Percentiles rank a stretch among this genome's conserved stretches.
These are phyloP conservation scores for Heimioporus punctisporus DNA, from an alignment of 1,284 basidiomycete species.

Conservation along the genomic window DNA sequence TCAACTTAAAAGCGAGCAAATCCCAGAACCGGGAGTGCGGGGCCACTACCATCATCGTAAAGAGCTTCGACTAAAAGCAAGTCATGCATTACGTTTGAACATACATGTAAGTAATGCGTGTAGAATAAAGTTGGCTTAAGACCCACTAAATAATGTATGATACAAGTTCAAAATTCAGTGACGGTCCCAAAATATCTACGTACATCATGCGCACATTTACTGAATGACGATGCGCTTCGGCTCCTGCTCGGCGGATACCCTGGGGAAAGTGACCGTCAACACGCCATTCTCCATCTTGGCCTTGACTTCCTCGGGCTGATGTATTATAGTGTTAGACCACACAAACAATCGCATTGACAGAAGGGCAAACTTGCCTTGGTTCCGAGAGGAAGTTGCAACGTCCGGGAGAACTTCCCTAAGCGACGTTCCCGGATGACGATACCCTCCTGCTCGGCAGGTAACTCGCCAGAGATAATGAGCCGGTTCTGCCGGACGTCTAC, in stretches of 20 bases:
- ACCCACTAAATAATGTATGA: no score
- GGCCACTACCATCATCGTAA: no score
- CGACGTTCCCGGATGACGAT: conserved; percentile 1
- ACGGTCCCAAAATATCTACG: no score
- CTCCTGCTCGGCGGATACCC: conserved; percentile 1
- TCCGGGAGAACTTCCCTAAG: conserved; percentile 3
- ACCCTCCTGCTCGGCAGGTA: not conserved
- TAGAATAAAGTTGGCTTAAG: no score
- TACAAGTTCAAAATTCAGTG: no score
- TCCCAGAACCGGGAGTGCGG: no score
- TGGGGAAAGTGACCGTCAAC: conserved; percentile 31
- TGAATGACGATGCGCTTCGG: conserved; percentile 3
- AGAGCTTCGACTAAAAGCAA: no score
- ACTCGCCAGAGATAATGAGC: conserved; percentile 46
- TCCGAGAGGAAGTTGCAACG: not conserved
- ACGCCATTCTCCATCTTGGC: conserved; percentile 17
- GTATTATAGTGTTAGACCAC: not conserved
- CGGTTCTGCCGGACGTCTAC: conserved; percentile 43
- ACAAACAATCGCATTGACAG: not conserved
- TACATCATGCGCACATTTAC: not conserved
- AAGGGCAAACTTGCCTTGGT: not conserved
- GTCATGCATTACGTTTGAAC: no score
- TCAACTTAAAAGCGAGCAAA: no score
- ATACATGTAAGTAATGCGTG: no score
- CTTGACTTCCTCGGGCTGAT: conserved; percentile 8